phyloP scores from a whole-genome alignment of 1,284 basidiomycete genomes.

The Melanopsichium pennsylvanicum region DNA sequence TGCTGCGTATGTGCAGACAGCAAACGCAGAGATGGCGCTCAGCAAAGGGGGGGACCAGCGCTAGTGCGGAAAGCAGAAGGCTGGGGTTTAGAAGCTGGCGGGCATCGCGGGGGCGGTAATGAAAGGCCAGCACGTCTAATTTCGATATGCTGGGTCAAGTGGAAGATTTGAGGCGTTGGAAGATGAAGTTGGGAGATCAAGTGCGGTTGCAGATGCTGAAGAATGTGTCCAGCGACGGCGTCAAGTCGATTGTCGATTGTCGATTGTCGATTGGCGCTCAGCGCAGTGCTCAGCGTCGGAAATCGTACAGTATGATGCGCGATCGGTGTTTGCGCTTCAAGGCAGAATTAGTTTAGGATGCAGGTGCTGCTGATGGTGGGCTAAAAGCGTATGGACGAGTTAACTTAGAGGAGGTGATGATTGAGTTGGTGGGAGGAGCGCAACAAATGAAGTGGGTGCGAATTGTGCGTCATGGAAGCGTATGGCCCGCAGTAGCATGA shows the following conservation, averaged over 20 bases:
- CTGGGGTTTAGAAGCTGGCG: not conserved
- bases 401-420: not conserved
- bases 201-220: not conserved
- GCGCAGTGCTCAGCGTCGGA: not conserved
- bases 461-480: constrained; percentile 12
- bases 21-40: too few relatives aligned
- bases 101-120: constrained; percentile 6
- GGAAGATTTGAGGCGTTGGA: not conserved
- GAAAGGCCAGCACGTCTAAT: not conserved
- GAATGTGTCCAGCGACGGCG: not conserved
- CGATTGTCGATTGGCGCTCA: constrained; percentile 1
- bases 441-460: constrained; percentile 13
- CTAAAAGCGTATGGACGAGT: too few relatives aligned
- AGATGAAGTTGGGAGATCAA: constrained; percentile 7
- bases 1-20: not conserved
- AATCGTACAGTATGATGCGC: too few relatives aligned
- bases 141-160: not conserved
- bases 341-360: not conserved
- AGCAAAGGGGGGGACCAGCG: not conserved
- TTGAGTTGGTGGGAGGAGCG: constrained; percentile 3
- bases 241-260: not conserved
- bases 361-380: not conserved
- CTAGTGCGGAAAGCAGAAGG: constrained; percentile 2
- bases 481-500: not conserved
- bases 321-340: too few relatives aligned